Percentiles rank a stretch among this genome's conserved stretches.
These are phyloP conservation scores for Podila clonocystis DNA, from an alignment of 192 early-diverging fungal species.

Conservation along the genomic window DNA sequence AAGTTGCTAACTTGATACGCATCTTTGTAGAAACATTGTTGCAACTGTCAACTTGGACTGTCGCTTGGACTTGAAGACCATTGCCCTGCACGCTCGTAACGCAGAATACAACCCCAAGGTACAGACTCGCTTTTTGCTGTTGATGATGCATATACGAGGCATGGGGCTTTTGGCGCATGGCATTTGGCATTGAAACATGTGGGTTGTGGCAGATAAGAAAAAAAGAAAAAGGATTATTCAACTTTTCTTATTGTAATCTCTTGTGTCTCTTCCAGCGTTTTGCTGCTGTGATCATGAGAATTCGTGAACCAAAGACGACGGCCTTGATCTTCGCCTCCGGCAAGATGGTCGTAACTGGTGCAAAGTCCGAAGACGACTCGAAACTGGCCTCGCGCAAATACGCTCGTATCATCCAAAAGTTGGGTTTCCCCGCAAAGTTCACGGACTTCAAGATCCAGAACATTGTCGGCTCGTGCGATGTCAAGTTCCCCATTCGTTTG, in stretches of 20 bases:
- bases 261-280: conserved; percentile 80
- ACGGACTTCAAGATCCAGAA: conserved; percentile 99
- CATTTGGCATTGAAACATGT: neutral
- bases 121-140: conserved; percentile 27
- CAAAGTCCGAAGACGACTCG: conserved; percentile 97
- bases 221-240: conserved; percentile 25
- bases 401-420: conserved; percentile 98
- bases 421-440: conserved; percentile 98
- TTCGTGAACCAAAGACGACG: conserved; percentile 99
- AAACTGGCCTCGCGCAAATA: conserved; percentile 98
- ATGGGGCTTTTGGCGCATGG: neutral
- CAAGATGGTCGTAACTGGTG: conserved; percentile 99
- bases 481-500: conserved; percentile 99
- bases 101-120: conserved; percentile 99
- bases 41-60: conserved; percentile 99
- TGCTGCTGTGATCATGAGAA: conserved; percentile 99
- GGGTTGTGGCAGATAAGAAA: neutral
- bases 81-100: conserved; percentile 99
- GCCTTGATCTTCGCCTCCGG: conserved; percentile 99
- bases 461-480: conserved; percentile 99
- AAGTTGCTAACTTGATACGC: no score
- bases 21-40: conserved; percentile 87
- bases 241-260: conserved; percentile 28
- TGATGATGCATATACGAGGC: neutral
- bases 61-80: conserved; percentile 97